A percentile compares a stretch with the other conserved stretches of the same genome.
These are phyloP conservation scores for Davidsoniella virescens DNA, from an alignment of 2,329 filamentous ascomycete species.

Conservation along the genomic window DNA sequence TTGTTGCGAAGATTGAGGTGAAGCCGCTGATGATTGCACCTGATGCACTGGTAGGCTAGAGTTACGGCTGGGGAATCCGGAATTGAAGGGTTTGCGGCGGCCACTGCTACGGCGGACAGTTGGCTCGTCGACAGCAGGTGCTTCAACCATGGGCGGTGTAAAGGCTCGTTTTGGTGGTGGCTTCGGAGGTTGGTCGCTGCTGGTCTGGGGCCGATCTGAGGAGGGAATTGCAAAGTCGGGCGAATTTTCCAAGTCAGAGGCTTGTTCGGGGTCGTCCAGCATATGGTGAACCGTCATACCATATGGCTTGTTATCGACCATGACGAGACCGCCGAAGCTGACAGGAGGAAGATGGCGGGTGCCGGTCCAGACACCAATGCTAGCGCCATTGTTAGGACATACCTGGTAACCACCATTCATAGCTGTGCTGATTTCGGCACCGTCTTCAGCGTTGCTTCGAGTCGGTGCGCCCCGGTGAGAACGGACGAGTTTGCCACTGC, in stretches of 20 bases:
- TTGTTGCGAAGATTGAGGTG: background rate
- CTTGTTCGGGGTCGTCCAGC: slow-evolving; percentile 52
- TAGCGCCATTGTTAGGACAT: slow-evolving; percentile 68
- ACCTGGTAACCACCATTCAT: slow-evolving; percentile 65
- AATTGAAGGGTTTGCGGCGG: slow-evolving; percentile 3
- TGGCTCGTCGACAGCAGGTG: background rate
- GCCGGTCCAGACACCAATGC: slow-evolving; percentile 79
- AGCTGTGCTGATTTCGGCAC: slow-evolving; percentile 22
- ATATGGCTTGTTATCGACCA: slow-evolving; percentile 70
- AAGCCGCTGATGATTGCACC: background rate
- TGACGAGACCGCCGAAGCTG: slow-evolving; percentile 73
- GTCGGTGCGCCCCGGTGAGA: slow-evolving; percentile 35
- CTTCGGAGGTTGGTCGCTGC: no score
- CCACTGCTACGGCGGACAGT: slow-evolving; percentile 4
- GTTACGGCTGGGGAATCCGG: background rate
- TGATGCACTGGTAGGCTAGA: background rate
- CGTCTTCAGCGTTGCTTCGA: background rate
- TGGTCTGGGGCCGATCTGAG: background rate
- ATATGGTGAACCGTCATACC: slow-evolving; percentile 97
- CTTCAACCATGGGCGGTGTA: background rate
- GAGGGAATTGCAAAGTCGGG: background rate
- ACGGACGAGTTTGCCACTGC: slow-evolving; percentile 48
- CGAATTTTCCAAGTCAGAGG: slow-evolving; percentile 14
- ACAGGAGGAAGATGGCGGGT: slow-evolving; percentile 78
- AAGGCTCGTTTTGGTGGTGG: background rate